Evolutionary conservation across 108 stramenopile species (phyloP), one percentile per base, ranked within the genome.

Genomic region (Chaetoceros tenuissimus): DNA sequence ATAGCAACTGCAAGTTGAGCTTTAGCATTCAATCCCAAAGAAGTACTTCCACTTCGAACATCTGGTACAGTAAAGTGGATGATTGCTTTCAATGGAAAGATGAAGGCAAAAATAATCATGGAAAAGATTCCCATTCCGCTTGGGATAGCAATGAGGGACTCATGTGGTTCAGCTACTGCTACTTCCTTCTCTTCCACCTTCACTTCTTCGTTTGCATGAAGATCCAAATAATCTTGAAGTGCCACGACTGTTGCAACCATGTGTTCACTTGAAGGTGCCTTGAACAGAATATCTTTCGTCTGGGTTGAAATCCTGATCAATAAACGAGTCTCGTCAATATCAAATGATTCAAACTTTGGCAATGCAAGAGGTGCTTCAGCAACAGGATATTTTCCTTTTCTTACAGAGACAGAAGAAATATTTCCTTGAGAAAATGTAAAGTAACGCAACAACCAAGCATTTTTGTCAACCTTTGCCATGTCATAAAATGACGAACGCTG

Each of bases 31-130:
- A 70, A 47, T 10, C 67, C 60, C 17, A 55, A 46, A 2, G 59
- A 66, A 13, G 69, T 55, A 22, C 77, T 67, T 44, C 85, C 85
- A 30, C 55, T 58, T 10, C 80, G 75, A 10, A 85, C 82, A 48
- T 89, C 84, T 0, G 84, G 84, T 22, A 89, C 45, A 16, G 87
- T 83, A 24, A 53, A 66, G 34, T 89, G 87, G 67, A 89, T 81
- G 40, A 77, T 47, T 24, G 68, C 54, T 46, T 80, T 79, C 5
- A 85, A 45, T 43, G 87, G 87, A 26, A 74, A 85, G 8, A 83
- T 30, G 1, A 73, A 24, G 2, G 66, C 27, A 56, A 61, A 82
- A 19, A 81, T 45, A 23, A 64, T 48, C 1, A 74, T 67, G 30
- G 57, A 81, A 21, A 73, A 8, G 3, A 46, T 62, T 19, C 62